phyloP scores from a whole-genome alignment of 352 stramenopile genomes.

The Phytopythium vexans region DNA sequence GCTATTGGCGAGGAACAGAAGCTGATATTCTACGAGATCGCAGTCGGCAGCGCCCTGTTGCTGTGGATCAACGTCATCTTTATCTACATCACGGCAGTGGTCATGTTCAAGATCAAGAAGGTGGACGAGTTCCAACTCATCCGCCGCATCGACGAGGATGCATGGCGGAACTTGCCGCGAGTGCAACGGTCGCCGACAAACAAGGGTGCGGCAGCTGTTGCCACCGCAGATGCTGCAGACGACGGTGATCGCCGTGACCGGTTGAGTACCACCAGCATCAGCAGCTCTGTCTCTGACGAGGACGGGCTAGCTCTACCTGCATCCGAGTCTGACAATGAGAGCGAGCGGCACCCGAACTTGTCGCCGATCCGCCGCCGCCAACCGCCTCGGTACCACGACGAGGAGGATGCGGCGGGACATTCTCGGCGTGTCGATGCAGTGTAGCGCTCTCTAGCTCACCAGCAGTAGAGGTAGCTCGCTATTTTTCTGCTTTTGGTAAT shows the following conservation, averaged over 20 bases:
- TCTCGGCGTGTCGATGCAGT: constrained; percentile 15
- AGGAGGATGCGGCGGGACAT: constrained; percentile 14
- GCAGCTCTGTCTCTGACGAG: constrained; percentile 21
- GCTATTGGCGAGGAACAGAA: constrained; percentile 80
- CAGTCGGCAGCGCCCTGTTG: constrained; percentile 75
- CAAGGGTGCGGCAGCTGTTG: constrained; percentile 4
- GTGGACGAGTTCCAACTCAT: constrained; percentile 85
- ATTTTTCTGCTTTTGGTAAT: too few species aligned
- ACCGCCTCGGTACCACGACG: constrained; percentile 13
- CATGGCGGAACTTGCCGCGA: constrained; percentile 78
- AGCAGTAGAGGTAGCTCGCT: too few species aligned
- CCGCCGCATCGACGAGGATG: constrained; percentile 63
- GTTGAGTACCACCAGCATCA: constrained; percentile 39
- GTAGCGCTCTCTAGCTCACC: constrained; percentile 7
- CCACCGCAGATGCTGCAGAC: neutral
- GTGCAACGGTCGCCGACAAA: constrained; percentile 60
- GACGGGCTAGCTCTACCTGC: constrained; percentile 4
- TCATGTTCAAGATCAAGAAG: constrained; percentile 90
- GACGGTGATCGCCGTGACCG: constrained; percentile 13
- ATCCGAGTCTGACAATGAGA: constrained; percentile 9
- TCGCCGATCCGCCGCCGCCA: constrained; percentile 37
- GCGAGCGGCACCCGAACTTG: constrained; percentile 15
- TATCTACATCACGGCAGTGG: constrained; percentile 82
- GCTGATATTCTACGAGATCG: constrained; percentile 85
- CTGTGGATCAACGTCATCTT: constrained; percentile 88